These are phyloP conservation scores for Scalesia atractyloides DNA, from an alignment of 129 eudicot genomes.

Conservation along the genomic window DNA sequence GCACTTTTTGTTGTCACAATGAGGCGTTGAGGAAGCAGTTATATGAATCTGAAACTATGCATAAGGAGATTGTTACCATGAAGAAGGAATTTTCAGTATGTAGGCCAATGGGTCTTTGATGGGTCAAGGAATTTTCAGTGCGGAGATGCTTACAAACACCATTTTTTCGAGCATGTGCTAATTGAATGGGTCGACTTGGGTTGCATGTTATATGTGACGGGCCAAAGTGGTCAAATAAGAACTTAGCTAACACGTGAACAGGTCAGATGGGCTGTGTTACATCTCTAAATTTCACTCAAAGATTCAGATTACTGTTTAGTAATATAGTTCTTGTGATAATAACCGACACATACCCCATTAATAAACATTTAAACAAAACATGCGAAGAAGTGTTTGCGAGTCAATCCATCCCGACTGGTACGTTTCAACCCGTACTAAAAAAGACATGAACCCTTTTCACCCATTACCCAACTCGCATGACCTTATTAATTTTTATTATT, in stretches of 20 bases:
- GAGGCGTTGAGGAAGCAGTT: too few relatives aligned
- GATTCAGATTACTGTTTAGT: neutral
- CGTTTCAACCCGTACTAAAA: neutral
- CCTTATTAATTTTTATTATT: neutral
- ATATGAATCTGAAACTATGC: too few relatives aligned
- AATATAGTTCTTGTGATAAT: neutral
- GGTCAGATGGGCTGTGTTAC: constrained; percentile 1
- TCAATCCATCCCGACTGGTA: neutral
- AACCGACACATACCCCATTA: neutral
- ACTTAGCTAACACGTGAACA: neutral
- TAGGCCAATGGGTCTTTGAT: too few relatives aligned
- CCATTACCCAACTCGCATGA: neutral
- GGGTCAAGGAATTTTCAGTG: too few relatives aligned
- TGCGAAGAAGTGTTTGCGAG: neutral
- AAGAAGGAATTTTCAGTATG: too few relatives aligned
- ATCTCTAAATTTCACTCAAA: neutral
- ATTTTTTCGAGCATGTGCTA: neutral
- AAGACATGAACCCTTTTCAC: neutral
- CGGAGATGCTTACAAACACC: too few relatives aligned
- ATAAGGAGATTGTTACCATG: too few relatives aligned
- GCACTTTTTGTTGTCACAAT: too few relatives aligned
- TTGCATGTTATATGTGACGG: neutral
- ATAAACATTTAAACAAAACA: neutral
- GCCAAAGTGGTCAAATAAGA: constrained; percentile 1
- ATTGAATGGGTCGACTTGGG: neutral